phyloP scores from a whole-genome alignment of 2,329 filamentous ascomycete species.

The Lachnellula suecica region DNA sequence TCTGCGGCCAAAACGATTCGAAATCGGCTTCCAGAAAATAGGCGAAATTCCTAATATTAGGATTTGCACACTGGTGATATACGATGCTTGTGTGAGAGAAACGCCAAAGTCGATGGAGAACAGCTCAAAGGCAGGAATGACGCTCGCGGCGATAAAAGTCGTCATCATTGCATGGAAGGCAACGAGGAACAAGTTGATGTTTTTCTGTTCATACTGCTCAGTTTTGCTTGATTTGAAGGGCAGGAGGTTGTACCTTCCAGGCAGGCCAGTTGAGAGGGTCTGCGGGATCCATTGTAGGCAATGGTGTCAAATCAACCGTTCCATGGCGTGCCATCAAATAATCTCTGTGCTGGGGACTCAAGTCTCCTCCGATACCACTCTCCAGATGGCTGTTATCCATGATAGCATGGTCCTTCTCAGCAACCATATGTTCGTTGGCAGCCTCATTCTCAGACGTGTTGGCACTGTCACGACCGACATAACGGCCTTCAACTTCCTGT shows the following conservation, averaged over 20 bases:
- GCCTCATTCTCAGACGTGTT: background rate
- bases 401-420: background rate
- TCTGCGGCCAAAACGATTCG: constrained; percentile 48
- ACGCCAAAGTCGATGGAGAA: constrained; percentile 46
- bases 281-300: constrained; percentile 47
- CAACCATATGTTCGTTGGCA: background rate
- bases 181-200: constrained; percentile 47
- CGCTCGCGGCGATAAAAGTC: constrained; percentile 49
- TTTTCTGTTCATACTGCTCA: constrained; percentile 37
- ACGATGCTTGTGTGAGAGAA: constrained; percentile 43
- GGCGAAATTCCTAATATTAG: constrained; percentile 48
- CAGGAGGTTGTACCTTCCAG: constrained; percentile 43
- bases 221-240: background rate
- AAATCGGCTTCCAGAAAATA: constrained; percentile 52
- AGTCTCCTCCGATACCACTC: background rate
- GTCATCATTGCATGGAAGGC: constrained; percentile 52
- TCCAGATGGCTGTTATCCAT: background rate
- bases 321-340: constrained; percentile 52
- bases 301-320: constrained; percentile 49
- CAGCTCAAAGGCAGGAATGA: constrained; percentile 49
- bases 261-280: constrained; percentile 54
- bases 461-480: too few relatives aligned
- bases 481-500: background rate
- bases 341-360: constrained; percentile 37
- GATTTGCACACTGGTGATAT: constrained; percentile 53